These are phyloP conservation scores for Aspergillus ellipticus DNA, from an alignment of 495 filamentous ascomycete species.

Conservation along the genomic window DNA sequence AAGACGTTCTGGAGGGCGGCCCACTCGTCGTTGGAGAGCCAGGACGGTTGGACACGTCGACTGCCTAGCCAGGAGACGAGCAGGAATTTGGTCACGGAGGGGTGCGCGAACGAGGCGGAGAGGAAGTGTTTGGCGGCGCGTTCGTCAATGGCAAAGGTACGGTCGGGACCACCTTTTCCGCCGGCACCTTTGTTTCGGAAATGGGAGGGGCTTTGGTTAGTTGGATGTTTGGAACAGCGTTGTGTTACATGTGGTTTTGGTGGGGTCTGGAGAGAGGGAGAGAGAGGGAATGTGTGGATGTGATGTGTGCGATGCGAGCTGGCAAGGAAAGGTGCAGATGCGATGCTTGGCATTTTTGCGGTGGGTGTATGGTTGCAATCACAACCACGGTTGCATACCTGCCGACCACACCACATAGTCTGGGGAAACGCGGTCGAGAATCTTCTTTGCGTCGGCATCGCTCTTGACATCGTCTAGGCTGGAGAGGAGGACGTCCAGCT, in stretches of 20 bases:
- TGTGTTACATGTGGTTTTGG: constrained; percentile 5
- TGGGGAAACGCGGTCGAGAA: constrained; percentile 56
- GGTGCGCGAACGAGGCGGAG: constrained; percentile 53
- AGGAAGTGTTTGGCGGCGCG: constrained; percentile 71
- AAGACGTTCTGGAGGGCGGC: constrained; percentile 46
- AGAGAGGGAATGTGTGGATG: neutral
- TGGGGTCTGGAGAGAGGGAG: neutral
- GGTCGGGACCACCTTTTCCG: constrained; percentile 64
- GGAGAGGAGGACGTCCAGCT: constrained; percentile 57
- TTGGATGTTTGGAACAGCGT: neutral
- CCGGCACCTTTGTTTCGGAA: constrained; percentile 53
- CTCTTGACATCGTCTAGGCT: constrained; percentile 68
- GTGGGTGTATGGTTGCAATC: neutral
- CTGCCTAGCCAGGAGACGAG: constrained; percentile 65
- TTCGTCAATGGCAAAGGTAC: constrained; percentile 62
- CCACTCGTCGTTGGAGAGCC: constrained; percentile 66
- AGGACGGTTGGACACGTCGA: constrained; percentile 55
- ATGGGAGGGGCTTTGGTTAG: too few relatives aligned
- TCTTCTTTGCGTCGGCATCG: constrained; percentile 54
- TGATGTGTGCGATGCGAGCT: neutral
- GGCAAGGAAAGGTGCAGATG: neutral
- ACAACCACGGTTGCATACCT: constrained; percentile 39
- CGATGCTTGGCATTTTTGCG: neutral
- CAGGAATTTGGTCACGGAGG: constrained; percentile 67
- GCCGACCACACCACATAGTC: constrained; percentile 80